phyloP scores from a whole-genome alignment of 1,284 basidiomycete species.

The Stygiomarasmius scandens region DNA sequence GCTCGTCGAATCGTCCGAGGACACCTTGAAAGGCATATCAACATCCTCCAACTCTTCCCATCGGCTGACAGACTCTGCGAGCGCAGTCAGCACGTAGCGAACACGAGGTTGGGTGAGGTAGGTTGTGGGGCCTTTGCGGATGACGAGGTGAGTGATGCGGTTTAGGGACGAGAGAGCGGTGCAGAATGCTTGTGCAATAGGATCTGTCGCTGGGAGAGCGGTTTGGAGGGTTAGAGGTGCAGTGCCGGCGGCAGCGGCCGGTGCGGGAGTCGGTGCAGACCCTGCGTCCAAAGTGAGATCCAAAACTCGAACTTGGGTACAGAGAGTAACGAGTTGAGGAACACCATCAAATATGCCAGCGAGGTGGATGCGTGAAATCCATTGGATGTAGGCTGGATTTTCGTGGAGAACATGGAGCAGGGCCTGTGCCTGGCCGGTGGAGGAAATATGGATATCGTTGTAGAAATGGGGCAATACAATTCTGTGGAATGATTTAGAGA shows the following conservation, averaged over 20 bases:
- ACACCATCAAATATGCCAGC: constrained; percentile 32
- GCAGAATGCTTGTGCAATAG: constrained; percentile 38
- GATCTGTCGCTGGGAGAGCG: constrained; percentile 26
- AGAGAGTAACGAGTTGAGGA: constrained; percentile 16
- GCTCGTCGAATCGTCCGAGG: constrained; percentile 36
- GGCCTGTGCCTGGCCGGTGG: constrained; percentile 37
- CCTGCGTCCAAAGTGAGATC: constrained; percentile 48
- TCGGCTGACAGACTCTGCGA: constrained; percentile 43
- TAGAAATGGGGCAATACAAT: constrained; percentile 58
- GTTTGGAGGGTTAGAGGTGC: constrained; percentile 13
- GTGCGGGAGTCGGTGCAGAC: constrained; percentile 7
- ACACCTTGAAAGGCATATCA: constrained; percentile 49
- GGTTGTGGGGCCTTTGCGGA: constrained; percentile 49
- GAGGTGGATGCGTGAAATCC: constrained; percentile 41
- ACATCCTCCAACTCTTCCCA: constrained; percentile 48
- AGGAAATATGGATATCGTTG: constrained; percentile 44
- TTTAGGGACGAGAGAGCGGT: constrained; percentile 36
- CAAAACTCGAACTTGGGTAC: constrained; percentile 29
- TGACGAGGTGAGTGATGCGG: constrained; percentile 43
- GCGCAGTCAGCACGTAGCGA: constrained; percentile 41
- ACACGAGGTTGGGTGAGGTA: constrained; percentile 55
- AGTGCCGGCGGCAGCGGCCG: constrained; percentile 1
- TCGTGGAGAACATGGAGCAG: constrained; percentile 39
- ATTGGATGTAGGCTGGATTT: constrained; percentile 32
- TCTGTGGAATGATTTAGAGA: constrained; percentile 50